Percentiles rank a stretch among this genome's conserved stretches.
Evolutionary conservation across 1,284 basidiomycete species (phyloP).

Genomic region (Rhodotorula sp.): DNA sequence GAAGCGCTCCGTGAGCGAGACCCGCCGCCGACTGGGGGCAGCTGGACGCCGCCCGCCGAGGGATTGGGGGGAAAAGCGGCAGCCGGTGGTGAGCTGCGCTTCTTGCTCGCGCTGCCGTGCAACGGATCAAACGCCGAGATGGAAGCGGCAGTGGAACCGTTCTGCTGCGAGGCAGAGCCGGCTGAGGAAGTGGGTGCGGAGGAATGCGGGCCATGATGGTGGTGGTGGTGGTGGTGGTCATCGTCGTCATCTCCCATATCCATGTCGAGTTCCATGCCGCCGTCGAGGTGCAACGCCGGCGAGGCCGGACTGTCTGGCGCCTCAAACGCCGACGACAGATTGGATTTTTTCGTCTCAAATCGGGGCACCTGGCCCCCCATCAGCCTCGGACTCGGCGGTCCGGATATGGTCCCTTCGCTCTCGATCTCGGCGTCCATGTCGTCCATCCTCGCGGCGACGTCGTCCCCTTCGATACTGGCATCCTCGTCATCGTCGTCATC

Average conservation of each 20-base stretch:
- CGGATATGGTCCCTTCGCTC: slow-evolving; percentile 38
- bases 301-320: slow-evolving; percentile 33
- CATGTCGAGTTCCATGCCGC: slow-evolving; percentile 42
- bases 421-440: slow-evolving; percentile 14
- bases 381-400: slow-evolving; percentile 36
- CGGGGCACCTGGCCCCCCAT: neutral
- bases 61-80: neutral
- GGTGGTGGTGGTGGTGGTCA: slow-evolving; percentile 2
- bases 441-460: neutral
- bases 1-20: slow-evolving; percentile 5
- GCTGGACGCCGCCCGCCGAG: slow-evolving; percentile 1
- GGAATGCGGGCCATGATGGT: slow-evolving; percentile 2
- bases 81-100: slow-evolving; percentile 7
- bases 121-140: slow-evolving; percentile 16
- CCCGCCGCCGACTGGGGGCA: slow-evolving; percentile 20
- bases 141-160: slow-evolving; percentile 6
- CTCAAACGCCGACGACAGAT: slow-evolving; percentile 26
- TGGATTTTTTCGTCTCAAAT: slow-evolving; percentile 36
- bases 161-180: slow-evolving; percentile 11
- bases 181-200: neutral
- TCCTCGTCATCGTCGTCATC: slow-evolving; percentile 35
- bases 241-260: slow-evolving; percentile 40
- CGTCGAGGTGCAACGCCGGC: slow-evolving; percentile 26
- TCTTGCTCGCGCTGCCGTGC: slow-evolving; percentile 30
- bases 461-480: slow-evolving; percentile 34